Conservation (phyloP, 2,329 filamentous ascomycete genomes). For the Fusarium sp. region DNA sequence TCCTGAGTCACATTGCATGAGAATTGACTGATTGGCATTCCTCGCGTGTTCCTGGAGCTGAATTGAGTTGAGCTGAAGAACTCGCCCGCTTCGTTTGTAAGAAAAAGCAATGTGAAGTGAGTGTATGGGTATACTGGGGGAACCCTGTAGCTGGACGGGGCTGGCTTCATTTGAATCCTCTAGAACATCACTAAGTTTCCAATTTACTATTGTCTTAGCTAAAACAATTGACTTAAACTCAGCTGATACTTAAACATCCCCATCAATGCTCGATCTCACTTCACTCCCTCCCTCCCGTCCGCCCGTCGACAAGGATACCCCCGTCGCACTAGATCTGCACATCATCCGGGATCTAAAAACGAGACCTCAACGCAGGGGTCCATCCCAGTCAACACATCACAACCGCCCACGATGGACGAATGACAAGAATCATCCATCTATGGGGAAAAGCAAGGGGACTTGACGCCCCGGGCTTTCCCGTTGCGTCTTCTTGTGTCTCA, state of each 20-base stretch:
- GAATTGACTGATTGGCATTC: not conserved
- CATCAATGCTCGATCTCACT: not conserved
- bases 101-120: not conserved
- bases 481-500: not conserved
- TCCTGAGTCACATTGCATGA: not conserved
- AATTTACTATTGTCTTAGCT: too few relatives aligned
- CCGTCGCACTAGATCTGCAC: slow-evolving; percentile 16
- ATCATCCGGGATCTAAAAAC: slow-evolving; percentile 22
- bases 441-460: slow-evolving; percentile 18
- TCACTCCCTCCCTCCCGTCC: not conserved
- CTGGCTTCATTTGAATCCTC: too few relatives aligned
- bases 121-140: not conserved
- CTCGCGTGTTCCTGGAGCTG: not conserved
- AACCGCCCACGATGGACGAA: not conserved
- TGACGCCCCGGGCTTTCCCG: slow-evolving; percentile 6
- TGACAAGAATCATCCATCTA: not conserved
- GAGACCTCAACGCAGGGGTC: slow-evolving; percentile 9
- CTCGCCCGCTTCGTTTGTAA: not conserved
- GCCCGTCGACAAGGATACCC: slow-evolving; percentile 2
- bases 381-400: slow-evolving; percentile 6
- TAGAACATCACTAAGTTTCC: too few relatives aligned
- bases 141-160: not conserved
- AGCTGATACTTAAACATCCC: not conserved
- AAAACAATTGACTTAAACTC: not conserved
- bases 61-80: not conserved